Evolutionary conservation across 345 rosid genomes (phyloP), one percentile per base, ranked within the genome.

Genomic region (Streptanthus diversifolius): DNA sequence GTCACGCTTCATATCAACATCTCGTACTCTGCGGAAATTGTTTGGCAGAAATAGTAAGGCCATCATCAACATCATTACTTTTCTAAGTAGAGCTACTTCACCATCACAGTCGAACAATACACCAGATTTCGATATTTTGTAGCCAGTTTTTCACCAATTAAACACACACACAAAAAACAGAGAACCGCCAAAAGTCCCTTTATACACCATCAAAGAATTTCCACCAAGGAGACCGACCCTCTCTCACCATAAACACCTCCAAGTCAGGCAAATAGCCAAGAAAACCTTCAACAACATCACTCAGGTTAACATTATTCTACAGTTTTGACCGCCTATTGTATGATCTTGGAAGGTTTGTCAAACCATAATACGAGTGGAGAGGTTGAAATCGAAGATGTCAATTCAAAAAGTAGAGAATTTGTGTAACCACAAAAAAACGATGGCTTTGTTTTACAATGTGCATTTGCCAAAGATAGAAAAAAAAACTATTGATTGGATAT

Each of bases 1-100:
- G 86, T 92, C 93, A 74, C 89, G 91, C 97, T 91, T 91, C 97
- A 91, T 89, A 86, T 91, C 97, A 90, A 91, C 91, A 85, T 88
- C 90, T 63, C 92, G 95, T 66, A 89, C 73, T 92, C 98, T 92
- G 98, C 90, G 93, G 76, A 66, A 89, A 89, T 66, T 82, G 89
- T 2, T 84, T 84, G 71, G 90, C 96, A 92, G 83, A 92, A 89
- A 92, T 82, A 89, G 88, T 89, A 92, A 89, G 90, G 90, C 92
- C 63, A 55, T 54, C 72, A 82, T 79, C 97, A 89, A 17, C 51
- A 45, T 91, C 89, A 83, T 81, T 45, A 30, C 83, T 83, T 43
- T 68, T 86, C 79, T 86, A 90, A 89, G 91, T 82, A 86, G 82
- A 78, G 79, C 70, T 72, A 87, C 93, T 85, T 87, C 91, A 88